phyloP scores from a whole-genome alignment of 2,329 filamentous ascomycete genomes.

The Colletotrichum graminicola region DNA sequence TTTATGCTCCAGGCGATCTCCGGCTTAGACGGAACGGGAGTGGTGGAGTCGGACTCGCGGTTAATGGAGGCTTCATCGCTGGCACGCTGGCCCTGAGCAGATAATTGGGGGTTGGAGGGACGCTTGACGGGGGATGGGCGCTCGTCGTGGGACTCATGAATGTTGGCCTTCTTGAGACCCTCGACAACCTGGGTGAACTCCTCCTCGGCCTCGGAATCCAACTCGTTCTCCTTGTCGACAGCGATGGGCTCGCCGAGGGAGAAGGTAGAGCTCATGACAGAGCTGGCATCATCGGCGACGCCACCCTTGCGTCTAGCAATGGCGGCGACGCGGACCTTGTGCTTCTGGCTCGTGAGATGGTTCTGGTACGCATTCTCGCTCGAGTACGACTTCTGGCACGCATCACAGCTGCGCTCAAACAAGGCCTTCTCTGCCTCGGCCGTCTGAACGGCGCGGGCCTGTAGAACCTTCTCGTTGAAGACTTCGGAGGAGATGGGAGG shows the following conservation, averaged over 20 bases:
- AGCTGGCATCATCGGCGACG: slow-evolving; percentile 75
- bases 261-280: slow-evolving; percentile 90
- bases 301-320: slow-evolving; percentile 51
- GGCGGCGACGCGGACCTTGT: slow-evolving; percentile 75
- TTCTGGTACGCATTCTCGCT: slow-evolving; percentile 97
- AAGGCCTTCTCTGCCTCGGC: slow-evolving; percentile 89
- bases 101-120: slow-evolving; percentile 64
- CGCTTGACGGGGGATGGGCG: slow-evolving; percentile 65
- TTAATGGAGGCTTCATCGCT: slow-evolving; percentile 53
- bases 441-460: slow-evolving; percentile 85
- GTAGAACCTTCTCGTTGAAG: slow-evolving; percentile 95
- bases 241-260: slow-evolving; percentile 84
- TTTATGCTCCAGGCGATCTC: slow-evolving; percentile 59
- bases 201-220: slow-evolving; percentile 77
- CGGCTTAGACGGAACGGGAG: slow-evolving; percentile 52
- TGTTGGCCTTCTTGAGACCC: slow-evolving; percentile 79
- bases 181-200: slow-evolving; percentile 85
- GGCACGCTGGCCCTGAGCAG: slow-evolving; percentile 57
- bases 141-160: slow-evolving; percentile 62
- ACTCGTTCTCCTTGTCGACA: slow-evolving; percentile 58
- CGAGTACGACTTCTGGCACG: slow-evolving; percentile 93
- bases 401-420: slow-evolving; percentile 85
- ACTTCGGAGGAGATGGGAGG: slow-evolving; percentile 92
- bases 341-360: slow-evolving; percentile 91
- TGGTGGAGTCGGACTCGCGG: slow-evolving; percentile 58